Evolutionary conservation across 2,329 filamentous ascomycete genomes (phyloP).

Genomic region (Ceratocystis huliohia): DNA sequence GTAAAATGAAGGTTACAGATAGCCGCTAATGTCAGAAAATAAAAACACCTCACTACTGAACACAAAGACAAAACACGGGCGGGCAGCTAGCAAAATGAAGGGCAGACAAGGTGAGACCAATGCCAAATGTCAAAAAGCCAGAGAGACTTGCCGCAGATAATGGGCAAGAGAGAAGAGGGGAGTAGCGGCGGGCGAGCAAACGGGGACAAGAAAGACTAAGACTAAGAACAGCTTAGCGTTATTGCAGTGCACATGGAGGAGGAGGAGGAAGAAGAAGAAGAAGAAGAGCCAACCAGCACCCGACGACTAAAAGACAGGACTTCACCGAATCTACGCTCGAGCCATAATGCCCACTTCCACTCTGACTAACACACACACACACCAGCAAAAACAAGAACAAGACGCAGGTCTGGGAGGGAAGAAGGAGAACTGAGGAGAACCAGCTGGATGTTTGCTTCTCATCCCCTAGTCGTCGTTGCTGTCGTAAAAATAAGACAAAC

Average conservation of each 20-base stretch:
- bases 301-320: neutral
- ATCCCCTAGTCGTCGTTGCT: neutral
- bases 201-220: too few relatives aligned
- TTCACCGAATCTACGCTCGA: neutral
- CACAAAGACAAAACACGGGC: conserved; percentile 5
- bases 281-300: neutral
- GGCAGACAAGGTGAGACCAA: neutral
- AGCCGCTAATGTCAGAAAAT: neutral
- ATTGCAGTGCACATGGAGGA: too few relatives aligned
- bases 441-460: neutral
- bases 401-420: neutral
- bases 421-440: neutral
- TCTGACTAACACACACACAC: neutral
- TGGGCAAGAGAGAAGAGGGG: neutral
- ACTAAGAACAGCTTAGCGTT: too few relatives aligned
- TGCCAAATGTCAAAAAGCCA: neutral
- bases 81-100: neutral
- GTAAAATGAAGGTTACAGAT: conserved; percentile 5
- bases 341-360: neutral
- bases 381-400: neutral
- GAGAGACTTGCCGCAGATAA: neutral
- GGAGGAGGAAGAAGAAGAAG: too few relatives aligned
- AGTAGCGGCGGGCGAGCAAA: too few relatives aligned
- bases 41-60: neutral
- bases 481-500: neutral